Percentiles rank a stretch among this genome's conserved stretches.
phyloP scores from a whole-genome alignment of 2,329 filamentous ascomycete genomes.

The Pyricularia grisea region DNA sequence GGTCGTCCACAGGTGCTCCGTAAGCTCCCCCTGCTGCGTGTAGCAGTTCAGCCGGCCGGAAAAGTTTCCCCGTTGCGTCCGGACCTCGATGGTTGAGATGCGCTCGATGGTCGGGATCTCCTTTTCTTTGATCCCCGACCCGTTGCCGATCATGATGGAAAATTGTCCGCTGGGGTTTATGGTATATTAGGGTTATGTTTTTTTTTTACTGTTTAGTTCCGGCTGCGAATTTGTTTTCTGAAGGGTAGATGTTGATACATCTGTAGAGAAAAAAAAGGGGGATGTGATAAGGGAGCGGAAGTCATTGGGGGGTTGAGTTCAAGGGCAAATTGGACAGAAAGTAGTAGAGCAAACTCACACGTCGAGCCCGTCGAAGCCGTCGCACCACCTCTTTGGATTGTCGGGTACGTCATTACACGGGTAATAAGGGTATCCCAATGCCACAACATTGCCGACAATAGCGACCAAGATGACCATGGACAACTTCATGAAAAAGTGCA shows the following conservation, averaged over 20 bases:
- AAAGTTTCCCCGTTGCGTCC: not conserved
- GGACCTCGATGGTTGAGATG: not conserved
- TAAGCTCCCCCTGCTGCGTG: not conserved
- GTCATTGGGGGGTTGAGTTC: too few relatives aligned
- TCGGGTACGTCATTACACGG: not conserved
- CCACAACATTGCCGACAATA: not conserved
- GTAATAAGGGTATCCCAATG: not conserved
- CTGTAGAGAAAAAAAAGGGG: too few relatives aligned
- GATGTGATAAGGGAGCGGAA: too few relatives aligned
- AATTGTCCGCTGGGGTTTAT: constrained; percentile 49
- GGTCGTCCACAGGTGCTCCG: not conserved
- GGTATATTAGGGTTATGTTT: not conserved
- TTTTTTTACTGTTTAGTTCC: not conserved
- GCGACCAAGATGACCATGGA: not conserved
- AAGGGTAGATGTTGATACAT: too few relatives aligned
- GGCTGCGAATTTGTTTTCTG: not conserved
- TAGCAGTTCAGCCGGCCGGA: not conserved
- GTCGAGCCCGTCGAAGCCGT: not conserved
- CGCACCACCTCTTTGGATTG: not conserved
- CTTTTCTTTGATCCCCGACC: constrained; percentile 73
- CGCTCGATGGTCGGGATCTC: constrained; percentile 17
- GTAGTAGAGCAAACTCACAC: not conserved
- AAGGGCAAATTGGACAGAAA: not conserved
- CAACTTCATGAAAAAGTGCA: not conserved
- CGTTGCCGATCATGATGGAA: constrained; percentile 66